Base-by-base conservation (phyloP, 169 alveolate genomes). In the Plasmodium fragile region DNA sequence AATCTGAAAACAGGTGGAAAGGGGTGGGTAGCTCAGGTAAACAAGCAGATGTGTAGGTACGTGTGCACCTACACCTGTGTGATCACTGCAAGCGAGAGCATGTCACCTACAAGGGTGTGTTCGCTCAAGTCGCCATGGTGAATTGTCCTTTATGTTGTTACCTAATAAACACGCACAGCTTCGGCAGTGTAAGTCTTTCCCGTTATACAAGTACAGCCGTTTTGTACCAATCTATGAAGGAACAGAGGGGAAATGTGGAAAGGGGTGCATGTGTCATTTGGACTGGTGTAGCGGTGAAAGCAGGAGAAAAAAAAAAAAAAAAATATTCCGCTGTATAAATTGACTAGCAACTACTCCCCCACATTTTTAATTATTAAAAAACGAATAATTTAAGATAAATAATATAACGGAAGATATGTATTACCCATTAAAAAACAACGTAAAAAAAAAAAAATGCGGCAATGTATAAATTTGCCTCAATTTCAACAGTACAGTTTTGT, bases 121-220 rank as follows among this genome's bases (percentile, higher is more conserved):
- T 49, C 59, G 0, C 13, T 4, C 75, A 65, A 25, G 1, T 65
- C 41, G 32, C 75, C 36, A 65, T 6, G 0, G n/a, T 65, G 36
- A 65, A 22, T 1, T 65, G 4, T 8, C 36, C 36, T 28, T 22
- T 8, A 59, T 65, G 18, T 55, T 25, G 70, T n/a, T 69, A 83
- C 92, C 92, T 70, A 83, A 83, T 72, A 83, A 78, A 83, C 92
- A 83, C 34, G 83, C 55, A 10, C 92, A 83, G 8, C 34, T 25
- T 34, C 53, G 13, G 53, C 77, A 83, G 75, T 83, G 92, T 41
- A 83, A 41, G 11, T 83, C 55, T 16, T 70, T 83, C 49, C 75
- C 36, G 53, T 83, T 80, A 41, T 83, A 83, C 3, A 83, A 43
- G 71, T 83, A 83, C 11, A 83, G 36, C 45, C 52, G 30, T 45